Conservation (phyloP, 2,329 filamentous ascomycete species). For the Sclerotinia borealis region DNA sequence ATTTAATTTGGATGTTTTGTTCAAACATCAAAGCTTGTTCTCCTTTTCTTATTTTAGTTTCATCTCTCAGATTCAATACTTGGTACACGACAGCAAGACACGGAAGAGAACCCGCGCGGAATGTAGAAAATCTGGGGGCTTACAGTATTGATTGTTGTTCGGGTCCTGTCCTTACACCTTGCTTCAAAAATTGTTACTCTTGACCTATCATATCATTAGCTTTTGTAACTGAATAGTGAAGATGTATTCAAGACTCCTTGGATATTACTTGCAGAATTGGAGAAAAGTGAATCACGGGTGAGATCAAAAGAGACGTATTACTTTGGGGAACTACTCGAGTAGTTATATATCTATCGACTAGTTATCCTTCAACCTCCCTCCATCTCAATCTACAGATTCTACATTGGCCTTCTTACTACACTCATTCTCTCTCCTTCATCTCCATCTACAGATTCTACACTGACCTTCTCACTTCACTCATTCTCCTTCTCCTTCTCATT, state of each 20-base stretch:
- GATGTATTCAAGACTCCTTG: not conserved
- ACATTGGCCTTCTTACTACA: not conserved
- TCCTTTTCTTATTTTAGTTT: no score
- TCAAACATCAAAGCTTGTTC: no score
- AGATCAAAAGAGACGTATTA: not conserved
- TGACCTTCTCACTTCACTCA: not conserved
- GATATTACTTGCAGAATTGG: not conserved
- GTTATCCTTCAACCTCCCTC: not conserved
- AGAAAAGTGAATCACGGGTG: not conserved
- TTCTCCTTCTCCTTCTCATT: not conserved
- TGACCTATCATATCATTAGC: not conserved
- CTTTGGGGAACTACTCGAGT: no score
- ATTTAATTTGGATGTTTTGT: not conserved
- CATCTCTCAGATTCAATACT: not conserved
- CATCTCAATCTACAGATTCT: not conserved
- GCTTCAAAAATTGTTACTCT: not conserved
- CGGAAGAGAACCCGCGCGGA: constrained; percentile 10
- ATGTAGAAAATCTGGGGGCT: not conserved
- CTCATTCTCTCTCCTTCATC: not conserved
- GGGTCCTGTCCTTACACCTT: not conserved
- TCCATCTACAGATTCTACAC: not conserved
- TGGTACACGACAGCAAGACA: no score
- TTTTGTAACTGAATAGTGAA: not conserved
- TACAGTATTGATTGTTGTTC: no score
- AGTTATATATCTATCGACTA: not conserved